A percentile compares a stretch with the other conserved stretches of the same genome.
Evolutionary conservation across 257 asterid genomes (phyloP).

Genomic region (Handroanthus guayacan): DNA sequence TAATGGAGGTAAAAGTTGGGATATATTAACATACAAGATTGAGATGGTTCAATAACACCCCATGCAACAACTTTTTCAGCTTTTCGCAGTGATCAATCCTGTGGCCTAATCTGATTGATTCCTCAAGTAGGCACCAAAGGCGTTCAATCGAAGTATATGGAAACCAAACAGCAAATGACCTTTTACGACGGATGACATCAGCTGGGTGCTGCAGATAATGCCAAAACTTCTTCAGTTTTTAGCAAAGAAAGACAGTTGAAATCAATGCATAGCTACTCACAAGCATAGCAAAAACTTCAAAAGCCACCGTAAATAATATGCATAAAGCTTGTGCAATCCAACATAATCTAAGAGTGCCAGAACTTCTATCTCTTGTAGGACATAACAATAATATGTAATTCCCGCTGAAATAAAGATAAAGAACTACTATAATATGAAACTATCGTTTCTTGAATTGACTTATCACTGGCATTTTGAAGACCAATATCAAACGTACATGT

Average conservation of each 20-base stretch:
- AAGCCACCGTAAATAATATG: not conserved
- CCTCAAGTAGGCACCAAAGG: slow-evolving; percentile 87
- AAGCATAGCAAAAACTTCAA: not conserved
- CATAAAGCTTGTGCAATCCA: not conserved
- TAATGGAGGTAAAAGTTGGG: not conserved
- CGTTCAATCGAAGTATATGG: slow-evolving; percentile 87
- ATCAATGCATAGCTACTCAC: not conserved
- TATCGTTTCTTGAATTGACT: not conserved
- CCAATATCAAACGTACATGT: not conserved
- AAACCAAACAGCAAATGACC: slow-evolving; percentile 82
- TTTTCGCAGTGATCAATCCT: slow-evolving; percentile 82
- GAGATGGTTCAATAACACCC: slow-evolving; percentile 73
- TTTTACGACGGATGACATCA: slow-evolving; percentile 79
- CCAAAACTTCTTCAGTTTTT: slow-evolving; percentile 28
- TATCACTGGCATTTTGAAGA: not conserved
- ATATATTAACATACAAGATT: slow-evolving; percentile 56
- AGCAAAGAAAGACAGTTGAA: slow-evolving; percentile 15
- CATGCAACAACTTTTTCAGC: slow-evolving; percentile 69
- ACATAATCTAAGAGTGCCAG: not conserved
- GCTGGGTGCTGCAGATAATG: slow-evolving; percentile 74
- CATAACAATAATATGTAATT: not conserved
- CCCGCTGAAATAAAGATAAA: not conserved
- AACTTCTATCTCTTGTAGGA: slow-evolving; percentile 16
- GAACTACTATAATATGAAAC: not conserved
- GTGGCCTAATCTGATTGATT: slow-evolving; percentile 81